These are phyloP conservation scores for Geotrichum europaeum DNA, from an alignment of 1,139 yeast species.

Conservation along the genomic window DNA sequence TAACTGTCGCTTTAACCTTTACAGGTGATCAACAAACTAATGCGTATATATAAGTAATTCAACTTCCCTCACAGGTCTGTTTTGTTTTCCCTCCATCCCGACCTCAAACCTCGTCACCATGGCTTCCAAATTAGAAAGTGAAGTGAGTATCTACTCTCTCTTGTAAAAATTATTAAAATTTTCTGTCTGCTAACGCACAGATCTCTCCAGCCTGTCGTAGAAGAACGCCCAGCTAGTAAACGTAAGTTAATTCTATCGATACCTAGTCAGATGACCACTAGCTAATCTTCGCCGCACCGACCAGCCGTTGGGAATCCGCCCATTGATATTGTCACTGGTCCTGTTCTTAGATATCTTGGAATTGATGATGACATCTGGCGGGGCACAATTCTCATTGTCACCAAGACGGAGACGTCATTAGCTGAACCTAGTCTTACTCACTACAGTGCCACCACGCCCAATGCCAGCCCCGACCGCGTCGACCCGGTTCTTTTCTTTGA, in stretches of 20 bases:
- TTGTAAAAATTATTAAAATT: too few relatives aligned
- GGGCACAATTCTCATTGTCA: slow-evolving; percentile 59
- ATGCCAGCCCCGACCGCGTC: background rate
- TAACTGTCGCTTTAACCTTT: too few relatives aligned
- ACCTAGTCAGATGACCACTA: slow-evolving; percentile 2
- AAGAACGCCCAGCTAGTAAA: slow-evolving; percentile 5
- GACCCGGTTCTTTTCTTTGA: slow-evolving; percentile 31
- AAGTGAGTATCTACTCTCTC: too few relatives aligned
- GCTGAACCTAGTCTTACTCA: slow-evolving; percentile 1
- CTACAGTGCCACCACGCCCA: background rate
- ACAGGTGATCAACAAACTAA: too few relatives aligned
- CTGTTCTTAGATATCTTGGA: slow-evolving; percentile 62
- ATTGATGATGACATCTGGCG: slow-evolving; percentile 53
- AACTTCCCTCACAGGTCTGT: too few relatives aligned
- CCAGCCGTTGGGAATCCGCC: slow-evolving; percentile 30
- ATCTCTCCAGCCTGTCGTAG: too few relatives aligned
- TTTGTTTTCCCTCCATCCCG: too few relatives aligned
- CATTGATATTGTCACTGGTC: slow-evolving; percentile 66
- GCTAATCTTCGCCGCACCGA: background rate
- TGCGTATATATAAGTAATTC: too few relatives aligned
- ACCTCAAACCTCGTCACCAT: too few relatives aligned
- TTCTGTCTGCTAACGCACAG: too few relatives aligned
- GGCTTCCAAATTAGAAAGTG: too few relatives aligned
- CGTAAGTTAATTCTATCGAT: slow-evolving; percentile 2
- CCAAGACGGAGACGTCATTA: slow-evolving; percentile 37